Evolutionary conservation across 345 rosid species (phyloP).

Genomic region (Cardamine chenopodiifolia): DNA sequence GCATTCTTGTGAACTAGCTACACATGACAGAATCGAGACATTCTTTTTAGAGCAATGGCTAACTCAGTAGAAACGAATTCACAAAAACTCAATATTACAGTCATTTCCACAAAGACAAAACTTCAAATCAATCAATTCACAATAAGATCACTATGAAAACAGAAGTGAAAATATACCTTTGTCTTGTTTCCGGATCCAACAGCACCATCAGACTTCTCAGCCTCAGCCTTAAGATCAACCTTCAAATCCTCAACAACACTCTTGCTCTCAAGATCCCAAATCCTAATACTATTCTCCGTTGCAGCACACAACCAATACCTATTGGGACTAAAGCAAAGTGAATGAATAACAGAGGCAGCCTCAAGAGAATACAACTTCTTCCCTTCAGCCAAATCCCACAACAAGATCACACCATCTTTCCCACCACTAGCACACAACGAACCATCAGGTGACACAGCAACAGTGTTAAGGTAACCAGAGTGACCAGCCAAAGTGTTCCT

Average conservation of each 20-base stretch:
- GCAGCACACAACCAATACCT: conserved; percentile 98
- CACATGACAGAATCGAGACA: background rate
- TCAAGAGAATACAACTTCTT: conserved; percentile 80
- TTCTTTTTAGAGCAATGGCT: background rate
- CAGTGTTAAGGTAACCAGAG: conserved; percentile 75
- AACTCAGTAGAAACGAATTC: background rate
- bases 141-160: background rate
- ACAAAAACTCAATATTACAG: background rate
- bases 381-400: conserved; percentile 96
- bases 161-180: conserved; percentile 53
- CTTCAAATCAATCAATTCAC: background rate
- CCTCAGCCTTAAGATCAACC: conserved; percentile 89
- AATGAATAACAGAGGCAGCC: conserved; percentile 68
- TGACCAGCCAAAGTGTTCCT: conserved; percentile 70
- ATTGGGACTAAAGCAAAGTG: conserved; percentile 87
- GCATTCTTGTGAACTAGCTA: background rate
- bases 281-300: conserved; percentile 81
- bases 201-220: conserved; percentile 65
- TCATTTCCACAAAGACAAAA: background rate
- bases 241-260: conserved; percentile 86
- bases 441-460: conserved; percentile 87
- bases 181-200: conserved; percentile 50
- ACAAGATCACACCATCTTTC: conserved; percentile 72
- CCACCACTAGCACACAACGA: conserved; percentile 93
- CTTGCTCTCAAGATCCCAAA: conserved; percentile 97